A percentile compares a stretch with the other conserved stretches of the same genome.
Evolutionary conservation across 768 basidiomycete genomes (phyloP).

Genomic region (Pholiota conissans): DNA sequence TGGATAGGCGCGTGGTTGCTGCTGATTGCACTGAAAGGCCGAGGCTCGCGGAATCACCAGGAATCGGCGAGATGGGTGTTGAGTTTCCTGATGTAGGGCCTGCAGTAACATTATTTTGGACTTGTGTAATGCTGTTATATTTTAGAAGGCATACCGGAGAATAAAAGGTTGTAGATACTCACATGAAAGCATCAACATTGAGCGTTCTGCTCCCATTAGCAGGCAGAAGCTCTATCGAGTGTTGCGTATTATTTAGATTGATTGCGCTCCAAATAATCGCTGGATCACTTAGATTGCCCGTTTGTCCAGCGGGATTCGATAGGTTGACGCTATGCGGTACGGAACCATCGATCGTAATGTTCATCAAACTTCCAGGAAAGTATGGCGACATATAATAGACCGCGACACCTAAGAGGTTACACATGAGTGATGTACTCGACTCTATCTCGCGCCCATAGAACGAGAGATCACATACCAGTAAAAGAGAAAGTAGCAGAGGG

Average conservation of each 20-base stretch:
- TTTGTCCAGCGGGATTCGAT: constrained; percentile 9
- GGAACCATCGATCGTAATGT: constrained; percentile 20
- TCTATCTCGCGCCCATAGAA: not conserved
- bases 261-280: constrained; percentile 18
- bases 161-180: not conserved
- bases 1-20: constrained; percentile 8
- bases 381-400: constrained; percentile 21
- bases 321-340: constrained; percentile 12
- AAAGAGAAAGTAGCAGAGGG: constrained; percentile 20
- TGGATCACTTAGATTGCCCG: constrained; percentile 3
- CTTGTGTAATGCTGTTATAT: constrained; percentile 8
- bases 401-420: constrained; percentile 16
- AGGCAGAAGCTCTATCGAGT: constrained; percentile 18
- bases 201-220: constrained; percentile 17
- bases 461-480: constrained; percentile 15
- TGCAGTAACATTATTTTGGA: constrained; percentile 2
- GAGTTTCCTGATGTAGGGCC: not conserved
- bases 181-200: constrained; percentile 22
- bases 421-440: not conserved
- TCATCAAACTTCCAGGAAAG: constrained; percentile 12
- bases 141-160: not conserved
- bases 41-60: not conserved
- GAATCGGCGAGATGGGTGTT: not conserved
- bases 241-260: constrained; percentile 15
- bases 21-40: constrained; percentile 2